phyloP scores from a whole-genome alignment of 1,284 basidiomycete species.

The Ceratobasidium sp. region DNA sequence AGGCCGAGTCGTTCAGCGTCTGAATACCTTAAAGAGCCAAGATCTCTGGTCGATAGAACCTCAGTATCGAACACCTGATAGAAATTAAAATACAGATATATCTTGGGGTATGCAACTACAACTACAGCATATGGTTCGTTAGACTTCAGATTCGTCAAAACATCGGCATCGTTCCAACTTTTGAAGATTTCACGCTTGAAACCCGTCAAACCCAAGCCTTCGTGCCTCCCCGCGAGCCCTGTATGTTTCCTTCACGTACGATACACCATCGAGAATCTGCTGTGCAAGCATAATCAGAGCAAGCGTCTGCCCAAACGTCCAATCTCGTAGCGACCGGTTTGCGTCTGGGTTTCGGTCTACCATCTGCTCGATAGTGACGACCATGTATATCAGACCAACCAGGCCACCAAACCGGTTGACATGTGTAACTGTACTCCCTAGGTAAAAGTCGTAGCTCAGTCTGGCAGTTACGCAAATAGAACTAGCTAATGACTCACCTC shows the following conservation, averaged over 20 bases:
- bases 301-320: conserved; percentile 35
- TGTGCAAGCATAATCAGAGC: conserved; percentile 36
- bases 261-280: conserved; percentile 15
- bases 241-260: background rate
- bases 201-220: background rate
- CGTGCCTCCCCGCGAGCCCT: background rate
- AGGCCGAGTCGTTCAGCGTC: no score
- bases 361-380: conserved; percentile 36
- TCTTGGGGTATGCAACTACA: no score
- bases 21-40: no score
- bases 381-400: conserved; percentile 32
- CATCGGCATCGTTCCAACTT: no score
- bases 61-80: no score
- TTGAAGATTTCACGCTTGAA: no score
- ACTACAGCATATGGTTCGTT: no score
- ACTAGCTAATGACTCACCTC: background rate
- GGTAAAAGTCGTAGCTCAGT: no score
- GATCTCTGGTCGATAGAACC: no score
- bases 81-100: no score
- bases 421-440: background rate
- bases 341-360: conserved; percentile 8
- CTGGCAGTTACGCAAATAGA: no score
- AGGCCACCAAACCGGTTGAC: conserved; percentile 27
- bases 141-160: no score
- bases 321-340: background rate